phyloP scores from a whole-genome alignment of 2,329 filamentous ascomycete genomes.

The Calonectria fujianensis region DNA sequence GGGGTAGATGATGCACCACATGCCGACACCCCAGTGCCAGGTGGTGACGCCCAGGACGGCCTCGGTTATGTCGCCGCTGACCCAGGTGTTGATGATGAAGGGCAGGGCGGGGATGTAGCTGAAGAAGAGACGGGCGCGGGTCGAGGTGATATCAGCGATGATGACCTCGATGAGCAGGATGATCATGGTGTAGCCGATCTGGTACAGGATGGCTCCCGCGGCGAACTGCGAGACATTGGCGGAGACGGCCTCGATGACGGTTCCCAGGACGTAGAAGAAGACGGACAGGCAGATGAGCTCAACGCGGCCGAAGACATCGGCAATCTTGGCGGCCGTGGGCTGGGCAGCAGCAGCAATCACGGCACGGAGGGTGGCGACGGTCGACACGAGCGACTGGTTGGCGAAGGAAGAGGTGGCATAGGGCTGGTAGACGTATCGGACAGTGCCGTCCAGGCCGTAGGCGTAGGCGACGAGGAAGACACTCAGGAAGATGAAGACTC shows the following conservation, averaged over 20 bases:
- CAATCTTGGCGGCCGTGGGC: constrained; percentile 76
- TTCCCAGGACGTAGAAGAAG: constrained; percentile 76
- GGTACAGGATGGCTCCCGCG: constrained; percentile 76
- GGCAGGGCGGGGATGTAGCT: constrained; percentile 77
- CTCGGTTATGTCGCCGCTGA: constrained; percentile 73
- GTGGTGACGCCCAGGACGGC: constrained; percentile 68
- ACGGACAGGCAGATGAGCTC: constrained; percentile 74
- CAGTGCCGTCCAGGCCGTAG: constrained; percentile 76
- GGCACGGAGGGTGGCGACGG: constrained; percentile 74
- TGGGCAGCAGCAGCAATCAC: constrained; percentile 77
- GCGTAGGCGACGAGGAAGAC: constrained; percentile 79
- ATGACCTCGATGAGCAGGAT: constrained; percentile 79
- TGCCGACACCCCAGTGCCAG: constrained; percentile 79
- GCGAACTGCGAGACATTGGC: constrained; percentile 70
- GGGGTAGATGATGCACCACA: constrained; percentile 79
- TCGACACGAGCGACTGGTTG: constrained; percentile 74
- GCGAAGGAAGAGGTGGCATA: constrained; percentile 70
- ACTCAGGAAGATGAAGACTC: constrained; percentile 74
- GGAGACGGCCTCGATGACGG: constrained; percentile 73
- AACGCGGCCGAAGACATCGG: constrained; percentile 78
- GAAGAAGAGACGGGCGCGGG: constrained; percentile 77
- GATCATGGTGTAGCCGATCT: constrained; percentile 78
- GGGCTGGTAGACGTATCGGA: constrained; percentile 75
- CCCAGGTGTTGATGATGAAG: constrained; percentile 80
- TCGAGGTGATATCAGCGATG: constrained; percentile 78